These are phyloP conservation scores for Eutypella sp. DNA, from an alignment of 2,329 filamentous ascomycete species.

Conservation along the genomic window DNA sequence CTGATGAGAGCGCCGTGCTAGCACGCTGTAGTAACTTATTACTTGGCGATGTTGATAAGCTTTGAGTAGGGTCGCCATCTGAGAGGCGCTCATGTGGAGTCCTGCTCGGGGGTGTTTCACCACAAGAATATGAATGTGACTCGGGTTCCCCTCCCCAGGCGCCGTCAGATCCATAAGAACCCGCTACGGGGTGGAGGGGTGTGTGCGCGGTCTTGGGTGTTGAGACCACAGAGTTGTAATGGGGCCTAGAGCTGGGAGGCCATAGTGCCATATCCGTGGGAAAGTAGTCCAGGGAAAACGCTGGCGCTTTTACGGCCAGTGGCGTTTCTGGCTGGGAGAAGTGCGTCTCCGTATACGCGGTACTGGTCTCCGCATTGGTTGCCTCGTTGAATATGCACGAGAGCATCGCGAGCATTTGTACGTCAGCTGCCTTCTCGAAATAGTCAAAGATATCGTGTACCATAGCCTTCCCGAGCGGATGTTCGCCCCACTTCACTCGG, in stretches of 20 bases:
- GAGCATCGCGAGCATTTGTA: constrained; percentile 69
- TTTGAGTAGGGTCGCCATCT: constrained; percentile 44
- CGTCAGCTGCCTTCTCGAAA: constrained; percentile 57
- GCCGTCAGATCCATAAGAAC: constrained; percentile 54
- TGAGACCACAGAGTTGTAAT: constrained; percentile 49
- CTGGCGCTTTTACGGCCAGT: constrained; percentile 59
- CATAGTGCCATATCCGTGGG: constrained; percentile 52
- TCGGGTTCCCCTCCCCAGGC: constrained; percentile 49
- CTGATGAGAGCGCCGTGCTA: constrained; percentile 53
- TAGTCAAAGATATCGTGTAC: constrained; percentile 59
- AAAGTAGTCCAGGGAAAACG: constrained; percentile 64
- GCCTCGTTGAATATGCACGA: constrained; percentile 65
- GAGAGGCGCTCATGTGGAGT: constrained; percentile 39
- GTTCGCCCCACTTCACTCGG: constrained; percentile 63
- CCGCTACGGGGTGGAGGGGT: constrained; percentile 48
- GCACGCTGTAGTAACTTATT: constrained; percentile 47
- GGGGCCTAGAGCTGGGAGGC: constrained; percentile 33
- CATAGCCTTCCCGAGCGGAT: constrained; percentile 58
- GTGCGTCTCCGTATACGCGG: constrained; percentile 53
- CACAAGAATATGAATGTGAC: constrained; percentile 56
- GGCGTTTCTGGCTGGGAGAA: constrained; percentile 57
- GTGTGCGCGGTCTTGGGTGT: constrained; percentile 55
- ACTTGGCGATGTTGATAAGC: constrained; percentile 56
- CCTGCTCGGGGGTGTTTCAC: constrained; percentile 55
- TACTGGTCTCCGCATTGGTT: constrained; percentile 43